These are phyloP conservation scores for Fagopyrum esculentum DNA, from an alignment of 148 eudicot species.

Conservation along the genomic window DNA sequence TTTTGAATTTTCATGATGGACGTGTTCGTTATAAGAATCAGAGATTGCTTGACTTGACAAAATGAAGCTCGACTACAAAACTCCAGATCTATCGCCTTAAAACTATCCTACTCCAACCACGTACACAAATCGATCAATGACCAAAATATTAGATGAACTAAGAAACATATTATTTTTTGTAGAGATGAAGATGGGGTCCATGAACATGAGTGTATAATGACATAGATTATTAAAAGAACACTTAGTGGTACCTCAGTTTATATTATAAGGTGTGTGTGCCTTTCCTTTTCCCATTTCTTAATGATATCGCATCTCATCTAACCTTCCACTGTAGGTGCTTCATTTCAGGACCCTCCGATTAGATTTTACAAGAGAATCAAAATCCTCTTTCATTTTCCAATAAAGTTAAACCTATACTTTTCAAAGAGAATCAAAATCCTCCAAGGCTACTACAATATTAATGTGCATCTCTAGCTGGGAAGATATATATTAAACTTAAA, in stretches of 20 bases:
- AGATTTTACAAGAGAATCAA: not conserved
- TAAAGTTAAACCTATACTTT: not conserved
- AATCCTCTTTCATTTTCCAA: not conserved
- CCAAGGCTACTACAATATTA: not conserved
- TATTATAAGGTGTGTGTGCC: conserved; percentile 6
- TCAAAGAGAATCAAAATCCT: not conserved
- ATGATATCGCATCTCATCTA: conserved; percentile 9
- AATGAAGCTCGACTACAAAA: too few species aligned
- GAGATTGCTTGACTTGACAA: too few species aligned
- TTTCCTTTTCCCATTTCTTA: conserved; percentile 4
- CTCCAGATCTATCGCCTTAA: too few species aligned
- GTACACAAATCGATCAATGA: not conserved
- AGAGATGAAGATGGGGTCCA: not conserved
- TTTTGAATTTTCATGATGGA: too few species aligned
- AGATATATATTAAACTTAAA: not conserved
- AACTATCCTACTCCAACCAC: too few species aligned
- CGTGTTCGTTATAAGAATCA: too few species aligned
- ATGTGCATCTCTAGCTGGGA: not conserved
- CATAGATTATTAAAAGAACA: conserved; percentile 4
- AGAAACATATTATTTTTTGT: too few species aligned
- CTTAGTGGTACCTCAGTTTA: conserved; percentile 10
- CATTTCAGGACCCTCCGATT: not conserved
- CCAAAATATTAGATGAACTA: not conserved
- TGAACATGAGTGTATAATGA: conserved; percentile 3
- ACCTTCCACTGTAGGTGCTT: conserved; percentile 6